Conservation (phyloP, 2,329 filamentous ascomycete species). For the Epichloe sp. region DNA sequence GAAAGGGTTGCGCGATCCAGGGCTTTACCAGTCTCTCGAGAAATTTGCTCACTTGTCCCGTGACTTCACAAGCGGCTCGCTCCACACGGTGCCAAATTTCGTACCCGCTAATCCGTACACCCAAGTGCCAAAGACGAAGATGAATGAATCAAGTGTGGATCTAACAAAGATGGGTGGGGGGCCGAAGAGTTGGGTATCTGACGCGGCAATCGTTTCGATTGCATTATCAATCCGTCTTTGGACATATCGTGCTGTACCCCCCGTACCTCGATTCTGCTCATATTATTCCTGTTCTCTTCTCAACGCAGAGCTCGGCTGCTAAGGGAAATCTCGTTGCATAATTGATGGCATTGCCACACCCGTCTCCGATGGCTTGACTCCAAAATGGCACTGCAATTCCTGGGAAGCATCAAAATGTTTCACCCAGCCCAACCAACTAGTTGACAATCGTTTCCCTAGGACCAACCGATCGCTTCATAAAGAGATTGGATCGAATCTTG, state of each 20-base stretch:
- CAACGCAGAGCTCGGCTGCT: background rate
- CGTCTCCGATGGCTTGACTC: no score
- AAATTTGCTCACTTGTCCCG: conserved; percentile 1
- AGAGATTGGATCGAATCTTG: no score
- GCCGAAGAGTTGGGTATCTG: background rate
- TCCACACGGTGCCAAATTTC: conserved; percentile 24
- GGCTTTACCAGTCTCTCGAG: background rate
- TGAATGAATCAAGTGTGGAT: background rate
- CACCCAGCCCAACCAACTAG: no score
- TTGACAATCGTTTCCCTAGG: no score
- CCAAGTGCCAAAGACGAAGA: background rate
- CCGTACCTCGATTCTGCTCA: background rate
- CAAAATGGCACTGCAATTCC: no score
- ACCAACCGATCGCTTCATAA: no score
- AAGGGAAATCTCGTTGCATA: no score
- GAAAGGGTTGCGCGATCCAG: background rate
- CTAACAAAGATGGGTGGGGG: background rate
- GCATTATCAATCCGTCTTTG: background rate
- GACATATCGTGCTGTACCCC: background rate
- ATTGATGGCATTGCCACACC: no score
- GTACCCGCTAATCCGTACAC: conserved; percentile 8
- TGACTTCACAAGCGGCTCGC: conserved; percentile 2
- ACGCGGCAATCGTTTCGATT: background rate
- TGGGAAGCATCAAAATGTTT: no score
- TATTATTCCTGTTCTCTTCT: background rate